Evolutionary conservation across 805 yeast genomes (phyloP).

Genomic region (Kluyveromyces siamensis): DNA sequence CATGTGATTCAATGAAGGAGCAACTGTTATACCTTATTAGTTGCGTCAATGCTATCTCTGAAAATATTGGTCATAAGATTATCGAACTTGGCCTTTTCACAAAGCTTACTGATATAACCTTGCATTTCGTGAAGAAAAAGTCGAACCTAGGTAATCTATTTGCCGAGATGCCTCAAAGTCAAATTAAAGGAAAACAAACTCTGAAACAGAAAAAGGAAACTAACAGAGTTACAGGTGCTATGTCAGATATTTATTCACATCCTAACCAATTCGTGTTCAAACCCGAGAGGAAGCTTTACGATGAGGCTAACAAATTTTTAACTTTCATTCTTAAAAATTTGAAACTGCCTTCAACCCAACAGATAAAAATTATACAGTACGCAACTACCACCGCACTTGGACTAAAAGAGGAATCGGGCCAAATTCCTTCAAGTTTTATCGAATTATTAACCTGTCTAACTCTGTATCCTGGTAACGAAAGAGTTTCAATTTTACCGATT

Average conservation of each 20-base stretch:
- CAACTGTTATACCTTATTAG: slow-evolving; percentile 18
- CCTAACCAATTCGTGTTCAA: slow-evolving; percentile 42
- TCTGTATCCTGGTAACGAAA: slow-evolving; percentile 57
- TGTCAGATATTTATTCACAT: slow-evolving; percentile 63
- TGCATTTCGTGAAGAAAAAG: slow-evolving; percentile 31
- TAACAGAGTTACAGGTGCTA: slow-evolving; percentile 36
- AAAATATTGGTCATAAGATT: slow-evolving; percentile 31
- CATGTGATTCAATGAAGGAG: slow-evolving; percentile 16
- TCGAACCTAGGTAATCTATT: slow-evolving; percentile 23
- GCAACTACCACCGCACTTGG: slow-evolving; percentile 31
- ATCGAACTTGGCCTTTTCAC: slow-evolving; percentile 44
- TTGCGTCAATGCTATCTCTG: slow-evolving; percentile 12
- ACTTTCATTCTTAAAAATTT: slow-evolving; percentile 38
- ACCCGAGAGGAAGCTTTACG: slow-evolving; percentile 32
- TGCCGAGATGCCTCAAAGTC: slow-evolving; percentile 22
- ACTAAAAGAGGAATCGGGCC: slow-evolving; percentile 21
- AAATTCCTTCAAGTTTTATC: slow-evolving; percentile 18
- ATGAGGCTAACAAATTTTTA: slow-evolving; percentile 35
- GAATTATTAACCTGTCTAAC: slow-evolving; percentile 48
- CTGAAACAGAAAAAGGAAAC: slow-evolving; percentile 37
- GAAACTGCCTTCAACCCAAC: slow-evolving; percentile 51
- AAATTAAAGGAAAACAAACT: slow-evolving; percentile 30
- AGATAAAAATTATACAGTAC: slow-evolving; percentile 47
- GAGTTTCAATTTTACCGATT: slow-evolving; percentile 63
- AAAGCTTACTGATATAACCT: slow-evolving; percentile 50